Conservation (phyloP, 768 basidiomycete genomes). For the Gyrodon lividus region DNA sequence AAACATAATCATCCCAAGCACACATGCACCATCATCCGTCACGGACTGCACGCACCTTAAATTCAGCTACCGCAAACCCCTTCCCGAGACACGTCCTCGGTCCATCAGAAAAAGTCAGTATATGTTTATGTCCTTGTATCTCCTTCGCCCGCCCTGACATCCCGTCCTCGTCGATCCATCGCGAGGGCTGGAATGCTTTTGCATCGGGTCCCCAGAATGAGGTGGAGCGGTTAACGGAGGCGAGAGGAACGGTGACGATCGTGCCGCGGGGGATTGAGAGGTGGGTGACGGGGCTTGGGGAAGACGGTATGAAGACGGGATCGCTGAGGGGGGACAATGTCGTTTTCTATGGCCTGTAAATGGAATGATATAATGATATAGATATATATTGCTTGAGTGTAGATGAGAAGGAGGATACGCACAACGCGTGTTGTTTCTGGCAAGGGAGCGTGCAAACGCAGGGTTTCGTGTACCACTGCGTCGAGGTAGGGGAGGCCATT, state of each 20-base stretch:
- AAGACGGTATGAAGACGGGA: slow-evolving; percentile 19
- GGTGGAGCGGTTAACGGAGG: slow-evolving; percentile 39
- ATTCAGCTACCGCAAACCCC: slow-evolving; percentile 40
- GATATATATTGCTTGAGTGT: neutral
- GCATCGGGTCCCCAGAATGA: slow-evolving; percentile 47
- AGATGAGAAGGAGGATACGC: slow-evolving; percentile 1
- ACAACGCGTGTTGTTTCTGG: slow-evolving; percentile 32
- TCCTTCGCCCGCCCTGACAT: slow-evolving; percentile 31
- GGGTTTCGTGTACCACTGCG: slow-evolving; percentile 38
- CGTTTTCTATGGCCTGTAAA: slow-evolving; percentile 36
- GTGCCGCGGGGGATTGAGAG: slow-evolving; percentile 42
- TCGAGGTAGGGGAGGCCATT: slow-evolving; percentile 41
- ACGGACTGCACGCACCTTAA: slow-evolving; percentile 34
- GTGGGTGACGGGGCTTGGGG: slow-evolving; percentile 19
- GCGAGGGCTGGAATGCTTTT: slow-evolving; percentile 40
- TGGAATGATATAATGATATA: neutral
- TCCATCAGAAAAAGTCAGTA: slow-evolving; percentile 46
- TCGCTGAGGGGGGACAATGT: slow-evolving; percentile 34
- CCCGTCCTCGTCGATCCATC: slow-evolving; percentile 38
- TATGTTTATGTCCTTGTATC: slow-evolving; percentile 38
- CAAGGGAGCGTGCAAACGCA: slow-evolving; percentile 38
- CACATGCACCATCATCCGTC: too few relatives aligned
- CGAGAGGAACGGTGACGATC: slow-evolving; percentile 37
- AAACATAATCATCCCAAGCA: too few relatives aligned
- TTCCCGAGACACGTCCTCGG: slow-evolving; percentile 46